phyloP scores from a whole-genome alignment of 768 basidiomycete species.

The Multifurca ochricompacta region DNA sequence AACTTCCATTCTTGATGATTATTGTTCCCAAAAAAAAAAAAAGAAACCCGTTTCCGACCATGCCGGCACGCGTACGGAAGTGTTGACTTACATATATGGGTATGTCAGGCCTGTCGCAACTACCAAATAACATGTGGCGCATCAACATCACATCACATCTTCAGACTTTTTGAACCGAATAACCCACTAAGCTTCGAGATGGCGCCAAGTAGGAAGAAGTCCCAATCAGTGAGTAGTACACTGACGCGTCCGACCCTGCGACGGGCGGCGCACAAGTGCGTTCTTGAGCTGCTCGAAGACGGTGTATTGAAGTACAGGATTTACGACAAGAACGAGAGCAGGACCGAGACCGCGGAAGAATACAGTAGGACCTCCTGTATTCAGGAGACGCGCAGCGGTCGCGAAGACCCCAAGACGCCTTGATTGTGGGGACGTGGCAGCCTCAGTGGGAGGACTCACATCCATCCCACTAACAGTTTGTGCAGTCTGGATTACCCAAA shows the following conservation, averaged over 20 bases:
- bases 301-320: slow-evolving; percentile 93
- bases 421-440: slow-evolving; percentile 25
- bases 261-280: slow-evolving; percentile 54
- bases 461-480: slow-evolving; percentile 65
- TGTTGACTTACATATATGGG: slow-evolving; percentile 55
- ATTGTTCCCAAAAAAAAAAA: neutral
- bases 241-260: slow-evolving; percentile 38
- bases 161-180: neutral
- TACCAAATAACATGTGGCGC: slow-evolving; percentile 22
- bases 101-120: slow-evolving; percentile 51
- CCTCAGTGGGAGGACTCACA: neutral
- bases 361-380: slow-evolving; percentile 67
- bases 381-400: slow-evolving; percentile 60
- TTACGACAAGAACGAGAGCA: slow-evolving; percentile 87
- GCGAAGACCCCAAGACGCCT: slow-evolving; percentile 56
- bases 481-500: slow-evolving; percentile 94
- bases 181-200: slow-evolving; percentile 75
- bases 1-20: neutral
- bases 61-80: neutral
- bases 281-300: slow-evolving; percentile 96
- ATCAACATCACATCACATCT: neutral
- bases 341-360: slow-evolving; percentile 94
- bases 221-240: slow-evolving; percentile 66
- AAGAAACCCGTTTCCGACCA: no score
- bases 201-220: slow-evolving; percentile 94